Evolutionary conservation across 768 basidiomycete genomes (phyloP).

Genomic region (Leccinum longicurvipes): DNA sequence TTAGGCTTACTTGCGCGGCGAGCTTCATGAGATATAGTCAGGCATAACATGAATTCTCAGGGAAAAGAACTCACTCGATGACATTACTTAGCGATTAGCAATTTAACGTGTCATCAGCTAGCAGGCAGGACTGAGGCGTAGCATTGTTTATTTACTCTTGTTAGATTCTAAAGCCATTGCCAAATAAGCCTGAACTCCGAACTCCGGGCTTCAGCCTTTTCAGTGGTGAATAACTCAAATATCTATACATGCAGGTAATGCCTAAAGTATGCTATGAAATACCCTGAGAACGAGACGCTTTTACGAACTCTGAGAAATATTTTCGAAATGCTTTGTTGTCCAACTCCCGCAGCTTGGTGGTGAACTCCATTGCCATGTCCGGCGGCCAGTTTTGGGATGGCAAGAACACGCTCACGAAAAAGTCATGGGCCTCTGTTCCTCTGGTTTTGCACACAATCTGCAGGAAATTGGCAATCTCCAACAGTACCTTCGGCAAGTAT

Average conservation of each 20-base stretch:
- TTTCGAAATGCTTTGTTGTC: conserved; percentile 78
- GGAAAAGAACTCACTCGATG: conserved; percentile 25
- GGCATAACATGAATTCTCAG: neutral
- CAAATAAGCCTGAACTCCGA: conserved; percentile 21
- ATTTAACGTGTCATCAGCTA: conserved; percentile 16
- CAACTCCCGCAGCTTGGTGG: conserved; percentile 67
- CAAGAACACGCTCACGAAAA: conserved; percentile 74
- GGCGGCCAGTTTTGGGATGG: conserved; percentile 88
- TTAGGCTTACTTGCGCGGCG: conserved; percentile 36
- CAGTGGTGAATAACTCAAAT: neutral
- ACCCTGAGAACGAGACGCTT: conserved; percentile 56
- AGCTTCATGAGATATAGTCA: conserved; percentile 19
- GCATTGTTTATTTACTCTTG: conserved; percentile 29
- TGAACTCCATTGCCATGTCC: conserved; percentile 73
- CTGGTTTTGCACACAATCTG: conserved; percentile 75
- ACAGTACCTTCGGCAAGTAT: conserved; percentile 58
- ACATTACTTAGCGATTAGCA: conserved; percentile 21
- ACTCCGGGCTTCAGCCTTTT: neutral
- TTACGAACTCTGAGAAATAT: conserved; percentile 84
- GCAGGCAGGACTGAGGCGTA: neutral
- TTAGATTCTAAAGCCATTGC: conserved; percentile 33
- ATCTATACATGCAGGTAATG: conserved; percentile 3
- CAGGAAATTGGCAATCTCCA: conserved; percentile 84
- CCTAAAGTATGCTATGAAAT: conserved; percentile 42
- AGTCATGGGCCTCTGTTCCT: conserved; percentile 79